Base-by-base conservation (phyloP, 306 rosid species). In the Gillenia trifoliata region DNA sequence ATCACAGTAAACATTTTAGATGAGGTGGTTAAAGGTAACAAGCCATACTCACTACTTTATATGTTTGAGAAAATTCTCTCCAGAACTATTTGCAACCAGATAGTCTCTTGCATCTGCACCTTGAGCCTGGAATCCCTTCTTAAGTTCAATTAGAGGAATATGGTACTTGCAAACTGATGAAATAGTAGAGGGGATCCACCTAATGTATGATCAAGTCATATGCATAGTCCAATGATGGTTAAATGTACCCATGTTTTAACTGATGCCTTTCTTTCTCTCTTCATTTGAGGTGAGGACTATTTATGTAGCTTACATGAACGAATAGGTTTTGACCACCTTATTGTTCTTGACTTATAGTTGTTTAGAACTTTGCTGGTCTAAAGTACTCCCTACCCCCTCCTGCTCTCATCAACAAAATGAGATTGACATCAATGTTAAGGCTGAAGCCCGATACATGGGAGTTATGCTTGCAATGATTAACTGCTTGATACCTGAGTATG, bases 11-110 rank as follows among this genome's bases (percentile, higher is more conserved):
- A 76, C 28, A 67, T 59, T 40, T 41, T 43, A 29, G 31, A n/a
- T n/a, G n/a, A 41, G 26, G 74, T 20, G 74, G n/a, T 59, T 41
- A 59, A 76, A 57, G 80, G 74, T 76, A 50, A 61, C 62, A 31
- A 41, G 23, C 62, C 50, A 0, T 67, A 23, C 45, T 34, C 6
- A 11, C n/a, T 68, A 16, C 69, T 76, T 43, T 30, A 28, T 3
- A 29, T 38, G 25, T 41, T 68, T 41, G 4, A 43, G 66, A 15
- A 61, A 23, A 36, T 28, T 23, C 11, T 38, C 36, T 19, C 20
- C 50, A 23, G 25, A 62, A 50, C 30, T 22, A 15, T 13, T 28
- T 15, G 9, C 47, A 49, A 45, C 33, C 9, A 62, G 2, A 25
- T 64, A 36, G 62, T 55, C 36, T 66, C 73, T 68, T 59, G 47